Percentiles rank a stretch among this genome's conserved stretches.
Conservation (phyloP, 1,284 basidiomycete species). For the Rhodotorula sp. region DNA sequence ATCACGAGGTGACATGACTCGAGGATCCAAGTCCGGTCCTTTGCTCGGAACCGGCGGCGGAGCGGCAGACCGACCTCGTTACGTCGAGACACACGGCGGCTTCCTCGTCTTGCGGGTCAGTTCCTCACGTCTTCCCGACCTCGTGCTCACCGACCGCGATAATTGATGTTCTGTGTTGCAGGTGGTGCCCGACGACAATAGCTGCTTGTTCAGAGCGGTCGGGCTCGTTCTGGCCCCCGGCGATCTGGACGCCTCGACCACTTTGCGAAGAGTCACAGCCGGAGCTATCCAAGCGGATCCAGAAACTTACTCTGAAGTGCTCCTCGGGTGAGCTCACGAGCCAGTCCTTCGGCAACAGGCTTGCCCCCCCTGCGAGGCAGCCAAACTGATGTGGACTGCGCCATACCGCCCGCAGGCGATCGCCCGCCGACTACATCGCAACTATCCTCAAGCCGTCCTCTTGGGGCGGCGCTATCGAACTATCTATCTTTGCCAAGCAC, state of each 20-base stretch:
- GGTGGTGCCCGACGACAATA: conserved; percentile 49
- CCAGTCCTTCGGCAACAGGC: not conserved
- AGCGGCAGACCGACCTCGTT: not conserved
- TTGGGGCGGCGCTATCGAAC: conserved; percentile 85
- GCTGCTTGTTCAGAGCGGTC: conserved; percentile 83
- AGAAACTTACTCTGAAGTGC: conserved; percentile 72
- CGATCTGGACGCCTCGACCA: conserved; percentile 59
- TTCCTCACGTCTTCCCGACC: not conserved
- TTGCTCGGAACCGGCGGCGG: too few species aligned
- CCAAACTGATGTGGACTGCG: not conserved
- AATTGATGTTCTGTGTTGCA: not conserved
- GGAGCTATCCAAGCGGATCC: conserved; percentile 70
- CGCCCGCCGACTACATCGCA: conserved; percentile 70
- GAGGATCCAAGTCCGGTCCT: too few species aligned
- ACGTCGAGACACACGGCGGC: conserved; percentile 27
- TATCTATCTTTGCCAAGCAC: conserved; percentile 70
- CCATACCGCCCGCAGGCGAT: not conserved
- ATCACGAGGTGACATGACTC: not conserved
- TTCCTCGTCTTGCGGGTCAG: conserved; percentile 31
- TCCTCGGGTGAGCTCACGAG: conserved; percentile 65
- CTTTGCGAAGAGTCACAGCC: conserved; percentile 65
- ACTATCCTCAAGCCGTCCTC: conserved; percentile 73
- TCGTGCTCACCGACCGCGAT: not conserved
- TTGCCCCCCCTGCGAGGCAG: not conserved
- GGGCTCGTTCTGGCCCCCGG: conserved; percentile 80